Conservation (phyloP, 176 grass and related monocot species). For the Metroxylon sagu region DNA sequence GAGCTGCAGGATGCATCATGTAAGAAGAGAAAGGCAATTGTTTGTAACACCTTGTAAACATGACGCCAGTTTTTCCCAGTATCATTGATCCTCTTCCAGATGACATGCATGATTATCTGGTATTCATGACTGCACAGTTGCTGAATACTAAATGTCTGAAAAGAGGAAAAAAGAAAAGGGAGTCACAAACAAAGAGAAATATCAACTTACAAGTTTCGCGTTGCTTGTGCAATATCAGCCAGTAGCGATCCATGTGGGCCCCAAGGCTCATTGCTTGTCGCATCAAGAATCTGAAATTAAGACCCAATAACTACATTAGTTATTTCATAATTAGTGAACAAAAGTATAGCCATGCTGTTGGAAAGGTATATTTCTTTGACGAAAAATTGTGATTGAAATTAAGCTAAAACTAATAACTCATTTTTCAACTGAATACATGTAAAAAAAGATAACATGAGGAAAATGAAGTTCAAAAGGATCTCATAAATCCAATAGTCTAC, state of each 20-base stretch:
- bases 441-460: constrained; percentile 6
- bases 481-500: constrained; percentile 22
- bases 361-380: no score
- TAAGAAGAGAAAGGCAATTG: not conserved
- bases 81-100: constrained; percentile 97
- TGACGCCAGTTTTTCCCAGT: constrained; percentile 99
- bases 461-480: not conserved
- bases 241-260: constrained; percentile 87
- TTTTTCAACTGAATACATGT: no score
- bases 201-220: constrained; percentile 57
- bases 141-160: constrained; percentile 9
- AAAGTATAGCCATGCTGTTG: no score
- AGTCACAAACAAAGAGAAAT: not conserved
- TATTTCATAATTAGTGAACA: no score
- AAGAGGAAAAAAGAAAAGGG: not conserved
- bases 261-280: constrained; percentile 96
- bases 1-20: no score
- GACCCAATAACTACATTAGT: not conserved
- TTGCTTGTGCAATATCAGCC: constrained; percentile 80
- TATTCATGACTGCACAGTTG: constrained; percentile 76
- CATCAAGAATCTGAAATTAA: constrained; percentile 72
- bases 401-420: no score
- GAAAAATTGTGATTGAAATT: no score
- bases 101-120: constrained; percentile 89
- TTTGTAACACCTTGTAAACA: constrained; percentile 74